Conservation (phyloP, 2,329 filamentous ascomycete species). For the Aspergillus nomiae region DNA sequence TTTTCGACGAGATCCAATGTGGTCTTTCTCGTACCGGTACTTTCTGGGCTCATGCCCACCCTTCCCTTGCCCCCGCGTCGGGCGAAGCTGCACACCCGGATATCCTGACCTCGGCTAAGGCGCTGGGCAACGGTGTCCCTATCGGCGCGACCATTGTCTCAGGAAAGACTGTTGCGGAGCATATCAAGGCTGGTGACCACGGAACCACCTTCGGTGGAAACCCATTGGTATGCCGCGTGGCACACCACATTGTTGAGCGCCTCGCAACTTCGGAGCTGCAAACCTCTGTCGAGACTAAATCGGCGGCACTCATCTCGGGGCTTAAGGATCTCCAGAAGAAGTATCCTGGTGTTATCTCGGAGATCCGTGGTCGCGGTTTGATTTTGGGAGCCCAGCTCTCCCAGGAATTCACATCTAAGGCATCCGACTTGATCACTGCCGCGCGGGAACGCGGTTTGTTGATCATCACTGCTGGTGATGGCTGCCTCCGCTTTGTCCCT, state of each 20-base stretch:
- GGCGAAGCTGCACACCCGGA: slow-evolving; percentile 80
- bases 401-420: slow-evolving; percentile 60
- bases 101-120: slow-evolving; percentile 91
- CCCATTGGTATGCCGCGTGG: slow-evolving; percentile 79
- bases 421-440: slow-evolving; percentile 70
- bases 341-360: slow-evolving; percentile 72
- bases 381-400: slow-evolving; percentile 85
- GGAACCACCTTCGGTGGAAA: slow-evolving; percentile 95
- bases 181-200: slow-evolving; percentile 77
- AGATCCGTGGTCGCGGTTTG: slow-evolving; percentile 80
- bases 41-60: slow-evolving; percentile 82
- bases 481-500: slow-evolving; percentile 90
- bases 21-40: slow-evolving; percentile 83
- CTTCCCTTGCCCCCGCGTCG: slow-evolving; percentile 55
- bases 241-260: slow-evolving; percentile 79
- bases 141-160: slow-evolving; percentile 79
- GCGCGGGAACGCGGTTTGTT: slow-evolving; percentile 84
- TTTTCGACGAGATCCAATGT: slow-evolving; percentile 98
- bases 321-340: slow-evolving; percentile 59
- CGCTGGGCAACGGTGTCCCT: slow-evolving; percentile 93
- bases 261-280: slow-evolving; percentile 73
- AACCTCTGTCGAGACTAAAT: slow-evolving; percentile 68
- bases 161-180: slow-evolving; percentile 64
- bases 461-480: slow-evolving; percentile 89
- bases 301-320: slow-evolving; percentile 59